These are phyloP conservation scores for Acaromyces ingoldii DNA, from an alignment of 1,284 basidiomycete species.

Conservation along the genomic window DNA sequence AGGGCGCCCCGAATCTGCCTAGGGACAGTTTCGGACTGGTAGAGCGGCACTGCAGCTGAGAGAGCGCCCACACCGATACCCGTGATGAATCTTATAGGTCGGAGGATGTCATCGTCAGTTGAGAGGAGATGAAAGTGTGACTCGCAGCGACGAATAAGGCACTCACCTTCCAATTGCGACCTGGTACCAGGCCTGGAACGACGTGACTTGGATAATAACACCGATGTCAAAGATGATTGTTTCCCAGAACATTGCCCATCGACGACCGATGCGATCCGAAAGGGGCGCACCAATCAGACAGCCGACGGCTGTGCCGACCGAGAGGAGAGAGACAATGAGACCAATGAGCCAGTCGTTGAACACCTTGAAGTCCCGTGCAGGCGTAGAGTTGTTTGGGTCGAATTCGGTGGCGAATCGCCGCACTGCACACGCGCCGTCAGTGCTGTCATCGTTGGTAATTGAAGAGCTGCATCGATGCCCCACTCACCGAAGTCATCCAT, in stretches of 20 bases:
- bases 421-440: background rate
- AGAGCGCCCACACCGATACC: constrained; percentile 55
- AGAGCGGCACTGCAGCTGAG: constrained; percentile 67
- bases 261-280: constrained; percentile 66
- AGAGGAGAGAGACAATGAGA: constrained; percentile 66
- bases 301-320: constrained; percentile 52
- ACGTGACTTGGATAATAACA: constrained; percentile 59
- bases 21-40: constrained; percentile 71
- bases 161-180: constrained; percentile 64
- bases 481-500: constrained; percentile 68
- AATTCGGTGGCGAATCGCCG: constrained; percentile 4
- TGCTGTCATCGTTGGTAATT: constrained; percentile 1
- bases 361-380: constrained; percentile 9
- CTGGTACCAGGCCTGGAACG: constrained; percentile 49
- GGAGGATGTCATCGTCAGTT: too few relatives aligned
- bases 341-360: constrained; percentile 51
- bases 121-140: too few relatives aligned
- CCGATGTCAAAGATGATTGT: constrained; percentile 66
- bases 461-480: constrained; percentile 53
- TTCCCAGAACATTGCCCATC: constrained; percentile 67
- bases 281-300: constrained; percentile 42
- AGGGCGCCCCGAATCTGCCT: constrained; percentile 70
- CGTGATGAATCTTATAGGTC: constrained; percentile 62
- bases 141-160: too few relatives aligned
- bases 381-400: too few relatives aligned